Evolutionary conservation across 768 basidiomycete genomes (phyloP).

Genomic region (Kwoniella sp.): DNA sequence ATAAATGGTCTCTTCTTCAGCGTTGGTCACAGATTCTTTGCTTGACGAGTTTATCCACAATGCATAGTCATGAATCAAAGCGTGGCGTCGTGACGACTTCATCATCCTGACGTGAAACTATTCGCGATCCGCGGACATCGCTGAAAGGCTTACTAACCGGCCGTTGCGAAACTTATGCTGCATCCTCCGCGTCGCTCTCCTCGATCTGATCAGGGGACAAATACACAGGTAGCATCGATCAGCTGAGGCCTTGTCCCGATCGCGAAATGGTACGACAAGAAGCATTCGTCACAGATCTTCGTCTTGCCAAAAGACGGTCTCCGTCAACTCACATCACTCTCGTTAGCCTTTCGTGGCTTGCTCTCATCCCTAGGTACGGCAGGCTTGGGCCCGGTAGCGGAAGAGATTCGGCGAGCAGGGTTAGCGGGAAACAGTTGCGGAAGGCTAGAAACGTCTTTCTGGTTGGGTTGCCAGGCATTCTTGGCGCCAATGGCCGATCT

Average conservation of each 20-base stretch:
- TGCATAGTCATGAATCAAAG: not conserved
- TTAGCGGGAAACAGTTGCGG: constrained; percentile 51
- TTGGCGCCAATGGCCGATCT: constrained; percentile 44
- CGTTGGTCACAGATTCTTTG: too few species aligned
- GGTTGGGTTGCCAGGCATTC: constrained; percentile 32
- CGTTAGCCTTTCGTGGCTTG: constrained; percentile 45
- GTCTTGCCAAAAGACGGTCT: not conserved
- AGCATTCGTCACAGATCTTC: not conserved
- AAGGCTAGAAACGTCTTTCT: constrained; percentile 32
- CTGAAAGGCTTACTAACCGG: too few species aligned
- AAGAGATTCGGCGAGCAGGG: constrained; percentile 45
- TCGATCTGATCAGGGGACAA: constrained; percentile 37
- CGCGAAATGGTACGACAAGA: not conserved
- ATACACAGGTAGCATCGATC: not conserved
- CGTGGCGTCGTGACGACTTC: too few species aligned
- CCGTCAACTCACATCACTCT: constrained; percentile 50
- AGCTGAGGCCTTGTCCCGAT: too few species aligned
- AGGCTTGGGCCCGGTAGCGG: constrained; percentile 21
- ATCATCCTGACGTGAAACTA: too few species aligned
- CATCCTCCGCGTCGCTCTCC: constrained; percentile 49
- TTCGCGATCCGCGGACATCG: too few species aligned
- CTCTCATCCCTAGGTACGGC: constrained; percentile 15
- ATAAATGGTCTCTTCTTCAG: too few species aligned
- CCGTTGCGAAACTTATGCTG: not conserved
- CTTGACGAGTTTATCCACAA: not conserved